A percentile compares a stretch with the other conserved stretches of the same genome.
Evolutionary conservation across 2,329 filamentous ascomycete species (phyloP).

Genomic region (Eutypella sp.): DNA sequence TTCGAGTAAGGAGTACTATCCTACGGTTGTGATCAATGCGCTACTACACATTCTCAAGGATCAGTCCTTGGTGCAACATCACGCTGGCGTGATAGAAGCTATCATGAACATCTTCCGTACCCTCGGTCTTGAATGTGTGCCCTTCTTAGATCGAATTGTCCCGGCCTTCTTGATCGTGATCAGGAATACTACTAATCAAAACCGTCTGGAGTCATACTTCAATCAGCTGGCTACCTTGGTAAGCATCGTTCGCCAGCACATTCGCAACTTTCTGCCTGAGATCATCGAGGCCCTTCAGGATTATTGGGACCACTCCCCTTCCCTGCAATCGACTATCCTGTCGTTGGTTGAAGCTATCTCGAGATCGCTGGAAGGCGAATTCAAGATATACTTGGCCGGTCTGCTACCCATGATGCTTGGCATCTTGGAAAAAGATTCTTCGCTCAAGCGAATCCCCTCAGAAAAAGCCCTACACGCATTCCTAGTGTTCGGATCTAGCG

Average conservation of each 20-base stretch:
- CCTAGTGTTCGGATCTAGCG: slow-evolving; percentile 89
- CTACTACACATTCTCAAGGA: slow-evolving; percentile 90
- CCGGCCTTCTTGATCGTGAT: slow-evolving; percentile 92
- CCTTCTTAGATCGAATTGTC: slow-evolving; percentile 89
- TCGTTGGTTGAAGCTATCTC: slow-evolving; percentile 91
- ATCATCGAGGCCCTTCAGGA: slow-evolving; percentile 85
- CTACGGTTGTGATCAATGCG: slow-evolving; percentile 95
- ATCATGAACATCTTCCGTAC: slow-evolving; percentile 99
- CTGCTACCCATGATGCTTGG: slow-evolving; percentile 91
- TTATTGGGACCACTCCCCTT: slow-evolving; percentile 78
- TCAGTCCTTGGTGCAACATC: slow-evolving; percentile 81
- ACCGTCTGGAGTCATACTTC: slow-evolving; percentile 89
- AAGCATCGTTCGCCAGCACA: slow-evolving; percentile 93
- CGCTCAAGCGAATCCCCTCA: slow-evolving; percentile 70
- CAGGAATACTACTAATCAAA: slow-evolving; percentile 63
- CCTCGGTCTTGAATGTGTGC: slow-evolving; percentile 89
- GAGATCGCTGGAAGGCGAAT: slow-evolving; percentile 90
- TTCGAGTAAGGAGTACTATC: slow-evolving; percentile 97
- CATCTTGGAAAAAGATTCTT: slow-evolving; percentile 80
- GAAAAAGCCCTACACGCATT: slow-evolving; percentile 93
- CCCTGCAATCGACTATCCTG: slow-evolving; percentile 85
- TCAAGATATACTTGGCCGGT: slow-evolving; percentile 90
- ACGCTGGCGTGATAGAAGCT: slow-evolving; percentile 90
- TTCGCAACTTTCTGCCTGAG: slow-evolving; percentile 80
- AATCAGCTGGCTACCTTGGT: slow-evolving; percentile 92